These are phyloP conservation scores for Trypanosoma cruzi DNA, from an alignment of 208 protist species.

Conservation along the genomic window DNA sequence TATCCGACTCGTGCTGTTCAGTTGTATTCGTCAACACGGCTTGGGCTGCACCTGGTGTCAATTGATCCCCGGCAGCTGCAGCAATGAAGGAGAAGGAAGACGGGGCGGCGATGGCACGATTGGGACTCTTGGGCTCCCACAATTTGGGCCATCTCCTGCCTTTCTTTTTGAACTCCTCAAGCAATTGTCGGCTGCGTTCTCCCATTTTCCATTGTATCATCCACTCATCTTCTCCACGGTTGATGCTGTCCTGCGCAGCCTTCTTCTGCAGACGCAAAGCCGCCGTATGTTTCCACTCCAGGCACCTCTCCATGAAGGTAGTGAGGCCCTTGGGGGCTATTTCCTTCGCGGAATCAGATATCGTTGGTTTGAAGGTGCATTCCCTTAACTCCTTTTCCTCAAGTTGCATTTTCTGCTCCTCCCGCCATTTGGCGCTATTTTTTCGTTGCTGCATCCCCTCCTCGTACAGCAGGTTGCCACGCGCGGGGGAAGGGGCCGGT, in stretches of 20 bases:
- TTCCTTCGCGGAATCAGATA: constrained; percentile 34
- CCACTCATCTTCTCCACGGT: constrained; percentile 19
- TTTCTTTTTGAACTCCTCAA: constrained; percentile 9
- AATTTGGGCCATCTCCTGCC: constrained; percentile 6
- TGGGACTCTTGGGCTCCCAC: constrained; percentile 21
- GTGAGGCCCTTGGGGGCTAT: constrained; percentile 40
- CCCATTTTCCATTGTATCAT: constrained; percentile 25
- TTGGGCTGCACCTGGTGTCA: no score
- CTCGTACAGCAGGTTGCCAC: constrained; percentile 30
- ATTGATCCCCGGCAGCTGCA: no score
- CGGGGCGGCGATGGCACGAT: background rate
- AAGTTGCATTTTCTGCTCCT: constrained; percentile 5
- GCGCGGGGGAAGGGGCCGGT: constrained; percentile 22
- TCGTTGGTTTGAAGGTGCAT: constrained; percentile 57
- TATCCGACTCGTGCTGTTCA: background rate
- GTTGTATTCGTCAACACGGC: background rate
- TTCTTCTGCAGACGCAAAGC: constrained; percentile 34
- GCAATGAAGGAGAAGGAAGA: no score
- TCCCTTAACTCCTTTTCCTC: constrained; percentile 32
- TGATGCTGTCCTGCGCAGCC: constrained; percentile 31
- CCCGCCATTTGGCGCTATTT: constrained; percentile 2
- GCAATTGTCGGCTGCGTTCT: constrained; percentile 11
- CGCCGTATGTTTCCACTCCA: constrained; percentile 55
- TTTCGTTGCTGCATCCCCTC: constrained; percentile 9
- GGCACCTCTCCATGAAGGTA: constrained; percentile 61